phyloP scores from a whole-genome alignment of 805 yeast genomes.

The Candida insectorum region DNA sequence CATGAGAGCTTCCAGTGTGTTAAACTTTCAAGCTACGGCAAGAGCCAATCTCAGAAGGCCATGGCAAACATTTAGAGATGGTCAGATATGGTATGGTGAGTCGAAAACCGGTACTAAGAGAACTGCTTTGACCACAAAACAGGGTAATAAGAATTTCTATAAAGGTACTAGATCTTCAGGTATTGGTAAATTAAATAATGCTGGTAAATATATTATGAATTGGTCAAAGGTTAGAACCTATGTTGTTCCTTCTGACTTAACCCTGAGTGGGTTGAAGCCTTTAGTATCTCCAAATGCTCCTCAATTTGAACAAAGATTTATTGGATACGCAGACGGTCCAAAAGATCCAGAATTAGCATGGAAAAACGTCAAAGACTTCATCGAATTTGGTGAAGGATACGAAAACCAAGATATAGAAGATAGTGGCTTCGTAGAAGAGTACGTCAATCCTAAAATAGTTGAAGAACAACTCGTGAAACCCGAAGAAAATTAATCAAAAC shows the following conservation, averaged over 20 bases:
- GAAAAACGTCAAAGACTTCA: constrained; percentile 68
- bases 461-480: constrained; percentile 13
- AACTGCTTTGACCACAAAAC: constrained; percentile 80
- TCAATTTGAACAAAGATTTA: constrained; percentile 60
- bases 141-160: constrained; percentile 90
- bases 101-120: constrained; percentile 81
- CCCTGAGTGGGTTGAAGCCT: constrained; percentile 54
- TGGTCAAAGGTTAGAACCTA: constrained; percentile 88
- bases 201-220: constrained; percentile 73
- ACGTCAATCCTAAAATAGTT: constrained; percentile 25
- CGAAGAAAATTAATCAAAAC: constrained; percentile 12
- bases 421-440: constrained; percentile 33
- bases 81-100: constrained; percentile 77
- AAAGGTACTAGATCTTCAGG: constrained; percentile 97
- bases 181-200: constrained; percentile 73
- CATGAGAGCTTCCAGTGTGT: constrained; percentile 51
- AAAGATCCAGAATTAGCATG: constrained; percentile 71
- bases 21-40: constrained; percentile 45
- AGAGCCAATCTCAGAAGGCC: constrained; percentile 65
- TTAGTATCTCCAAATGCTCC: constrained; percentile 75
- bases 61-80: constrained; percentile 83
- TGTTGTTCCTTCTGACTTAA: constrained; percentile 63
- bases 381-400: constrained; percentile 64
- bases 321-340: constrained; percentile 70
- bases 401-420: constrained; percentile 34